Evolutionary conservation across 2,329 filamentous ascomycete species (phyloP).

Genomic region (Ascochyta clinopodiicola): DNA sequence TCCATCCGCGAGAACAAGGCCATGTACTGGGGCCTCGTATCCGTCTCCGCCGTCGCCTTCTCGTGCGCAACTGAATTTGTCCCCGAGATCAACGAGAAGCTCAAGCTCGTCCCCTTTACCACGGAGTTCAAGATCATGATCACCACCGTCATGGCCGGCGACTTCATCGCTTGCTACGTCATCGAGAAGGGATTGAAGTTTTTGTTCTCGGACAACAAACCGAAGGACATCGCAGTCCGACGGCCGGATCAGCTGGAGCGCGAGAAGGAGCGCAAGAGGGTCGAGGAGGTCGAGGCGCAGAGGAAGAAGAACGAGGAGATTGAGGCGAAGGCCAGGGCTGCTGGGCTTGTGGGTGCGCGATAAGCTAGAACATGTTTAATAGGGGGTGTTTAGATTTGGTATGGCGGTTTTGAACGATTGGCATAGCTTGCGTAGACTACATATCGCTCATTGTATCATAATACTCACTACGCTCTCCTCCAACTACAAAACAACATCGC

Average conservation of each 20-base stretch:
- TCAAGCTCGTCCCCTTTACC: constrained; percentile 90
- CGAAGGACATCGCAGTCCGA: constrained; percentile 89
- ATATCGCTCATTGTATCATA: too few relatives aligned
- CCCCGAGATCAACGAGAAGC: constrained; percentile 91
- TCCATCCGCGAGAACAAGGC: constrained; percentile 92
- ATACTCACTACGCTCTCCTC: too few relatives aligned
- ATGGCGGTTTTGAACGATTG: too few relatives aligned
- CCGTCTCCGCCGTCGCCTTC: constrained; percentile 89
- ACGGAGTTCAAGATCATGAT: constrained; percentile 88
- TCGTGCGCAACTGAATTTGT: constrained; percentile 94
- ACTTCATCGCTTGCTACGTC: constrained; percentile 85
- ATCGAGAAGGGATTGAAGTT: constrained; percentile 87
- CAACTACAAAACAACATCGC: too few relatives aligned
- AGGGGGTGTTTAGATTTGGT: too few relatives aligned
- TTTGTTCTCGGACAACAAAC: constrained; percentile 87
- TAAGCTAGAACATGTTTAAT: too few relatives aligned
- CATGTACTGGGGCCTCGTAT: constrained; percentile 97
- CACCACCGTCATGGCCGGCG: constrained; percentile 82
- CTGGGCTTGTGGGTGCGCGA: constrained; percentile 7
- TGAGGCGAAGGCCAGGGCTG: constrained; percentile 33
- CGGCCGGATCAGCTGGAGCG: constrained; percentile 83
- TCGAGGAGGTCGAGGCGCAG: constrained; percentile 55
- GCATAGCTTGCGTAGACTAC: too few relatives aligned
- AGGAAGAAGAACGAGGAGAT: constrained; percentile 42
- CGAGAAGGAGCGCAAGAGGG: constrained; percentile 72